phyloP scores from a whole-genome alignment of 495 filamentous ascomycete species.

The Neurospora hispaniola region DNA sequence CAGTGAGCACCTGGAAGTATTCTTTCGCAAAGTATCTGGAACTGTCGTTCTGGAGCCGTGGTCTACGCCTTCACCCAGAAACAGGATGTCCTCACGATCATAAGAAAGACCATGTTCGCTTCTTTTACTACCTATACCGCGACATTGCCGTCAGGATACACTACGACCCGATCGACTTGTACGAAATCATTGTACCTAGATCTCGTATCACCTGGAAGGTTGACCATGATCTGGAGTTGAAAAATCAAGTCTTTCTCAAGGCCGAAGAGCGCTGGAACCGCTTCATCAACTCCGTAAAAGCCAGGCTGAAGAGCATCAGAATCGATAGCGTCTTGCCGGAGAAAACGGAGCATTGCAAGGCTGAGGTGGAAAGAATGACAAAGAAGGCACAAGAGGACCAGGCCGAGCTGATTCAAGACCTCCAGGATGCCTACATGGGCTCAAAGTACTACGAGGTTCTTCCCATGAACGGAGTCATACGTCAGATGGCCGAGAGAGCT shows the following conservation, averaged over 20 bases:
- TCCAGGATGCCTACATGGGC: slow-evolving; percentile 83
- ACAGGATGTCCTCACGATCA: slow-evolving; percentile 83
- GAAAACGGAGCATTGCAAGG: slow-evolving; percentile 66
- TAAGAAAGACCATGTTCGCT: slow-evolving; percentile 81
- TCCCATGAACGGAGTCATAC: slow-evolving; percentile 76
- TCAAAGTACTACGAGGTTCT: slow-evolving; percentile 96
- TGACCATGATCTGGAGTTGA: slow-evolving; percentile 78
- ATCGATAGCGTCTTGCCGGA: slow-evolving; percentile 83
- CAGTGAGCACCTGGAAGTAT: slow-evolving; percentile 93
- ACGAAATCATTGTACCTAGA: slow-evolving; percentile 92
- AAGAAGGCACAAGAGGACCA: slow-evolving; percentile 77
- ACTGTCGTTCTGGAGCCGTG: slow-evolving; percentile 87
- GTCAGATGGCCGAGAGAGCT: slow-evolving; percentile 84
- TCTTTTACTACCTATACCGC: slow-evolving; percentile 74
- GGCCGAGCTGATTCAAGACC: slow-evolving; percentile 52
- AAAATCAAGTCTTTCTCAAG: slow-evolving; percentile 79
- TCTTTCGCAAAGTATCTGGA: slow-evolving; percentile 97
- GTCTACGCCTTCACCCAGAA: slow-evolving; percentile 65
- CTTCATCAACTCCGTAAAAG: slow-evolving; percentile 79
- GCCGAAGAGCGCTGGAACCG: slow-evolving; percentile 69
- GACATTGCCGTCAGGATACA: slow-evolving; percentile 71
- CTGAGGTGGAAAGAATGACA: slow-evolving; percentile 64
- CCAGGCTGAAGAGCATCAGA: slow-evolving; percentile 75
- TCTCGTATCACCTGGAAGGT: slow-evolving; percentile 93
- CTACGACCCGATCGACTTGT: slow-evolving; percentile 80